A percentile compares a stretch with the other conserved stretches of the same genome.
phyloP scores from a whole-genome alignment of 176 grass and related monocot species.

The Carex littledalei region DNA sequence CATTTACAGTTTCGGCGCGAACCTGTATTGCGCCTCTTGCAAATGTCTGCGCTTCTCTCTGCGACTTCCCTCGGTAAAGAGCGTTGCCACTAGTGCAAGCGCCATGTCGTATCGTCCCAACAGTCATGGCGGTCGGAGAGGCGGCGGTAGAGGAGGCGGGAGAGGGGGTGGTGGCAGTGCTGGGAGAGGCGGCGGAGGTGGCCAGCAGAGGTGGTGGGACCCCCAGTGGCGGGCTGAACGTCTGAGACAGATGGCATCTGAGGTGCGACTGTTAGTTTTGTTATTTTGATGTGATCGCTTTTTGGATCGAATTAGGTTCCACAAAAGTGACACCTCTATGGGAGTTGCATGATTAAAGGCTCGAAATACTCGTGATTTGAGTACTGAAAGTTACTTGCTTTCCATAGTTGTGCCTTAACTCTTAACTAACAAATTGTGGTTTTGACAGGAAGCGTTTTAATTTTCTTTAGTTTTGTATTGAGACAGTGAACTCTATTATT shows the following conservation, averaged over 20 bases:
- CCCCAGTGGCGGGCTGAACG: conserved; percentile 78
- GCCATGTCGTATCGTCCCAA: conserved; percentile 63
- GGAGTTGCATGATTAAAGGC: not conserved
- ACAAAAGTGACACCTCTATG: not conserved
- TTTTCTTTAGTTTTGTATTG: not conserved
- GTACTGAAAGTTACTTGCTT: not conserved
- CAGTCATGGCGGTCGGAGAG: conserved; percentile 44
- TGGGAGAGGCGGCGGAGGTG: conserved; percentile 35
- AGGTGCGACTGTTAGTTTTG: conserved; percentile 30
- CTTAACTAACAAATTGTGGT: not conserved
- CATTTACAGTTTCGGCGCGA: not conserved
- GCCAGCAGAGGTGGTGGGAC: conserved; percentile 91
- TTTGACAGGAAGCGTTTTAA: not conserved
- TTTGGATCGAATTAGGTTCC: not conserved
- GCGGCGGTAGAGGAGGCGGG: conserved; percentile 30
- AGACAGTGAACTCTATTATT: not conserved
- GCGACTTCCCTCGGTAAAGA: not conserved
- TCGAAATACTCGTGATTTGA: not conserved
- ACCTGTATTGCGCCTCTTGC: not conserved
- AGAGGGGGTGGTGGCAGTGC: conserved; percentile 25
- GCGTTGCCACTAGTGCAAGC: not conserved
- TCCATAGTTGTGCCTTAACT: not conserved
- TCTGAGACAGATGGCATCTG: conserved; percentile 64
- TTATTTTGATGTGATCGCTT: not conserved
- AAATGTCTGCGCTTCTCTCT: not conserved